phyloP scores from a whole-genome alignment of 352 stramenopile genomes.

The Thalassiosira livingstoniorum region DNA sequence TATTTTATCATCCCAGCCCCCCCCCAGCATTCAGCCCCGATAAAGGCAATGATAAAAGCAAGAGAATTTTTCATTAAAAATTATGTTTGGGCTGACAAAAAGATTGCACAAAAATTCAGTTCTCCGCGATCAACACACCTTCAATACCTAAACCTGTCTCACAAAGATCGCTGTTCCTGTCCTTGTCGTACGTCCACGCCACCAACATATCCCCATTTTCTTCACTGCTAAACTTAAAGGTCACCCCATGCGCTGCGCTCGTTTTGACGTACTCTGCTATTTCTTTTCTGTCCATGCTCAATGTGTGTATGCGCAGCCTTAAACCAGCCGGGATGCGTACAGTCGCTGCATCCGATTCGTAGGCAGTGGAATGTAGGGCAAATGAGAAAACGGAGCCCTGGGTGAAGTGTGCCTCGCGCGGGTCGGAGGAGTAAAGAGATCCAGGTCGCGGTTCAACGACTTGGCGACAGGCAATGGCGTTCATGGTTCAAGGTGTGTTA shows the following conservation, averaged over 20 bases:
- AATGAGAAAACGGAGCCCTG: conserved; percentile 52
- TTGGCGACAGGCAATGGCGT: conserved; percentile 41
- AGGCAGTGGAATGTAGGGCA: conserved; percentile 46
- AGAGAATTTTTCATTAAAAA: background rate
- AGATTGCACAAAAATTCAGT: background rate
- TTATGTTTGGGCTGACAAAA: background rate
- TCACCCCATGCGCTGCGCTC: conserved; percentile 20
- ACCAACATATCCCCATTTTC: conserved; percentile 59
- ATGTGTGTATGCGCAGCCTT: conserved; percentile 20
- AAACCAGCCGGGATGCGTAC: conserved; percentile 45
- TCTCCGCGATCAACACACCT: conserved; percentile 22
- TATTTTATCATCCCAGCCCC: background rate
- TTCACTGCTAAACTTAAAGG: conserved; percentile 49
- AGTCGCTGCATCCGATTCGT: conserved; percentile 53
- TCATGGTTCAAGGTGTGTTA: no score
- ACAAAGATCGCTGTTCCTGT: conserved; percentile 41
- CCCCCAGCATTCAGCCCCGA: background rate
- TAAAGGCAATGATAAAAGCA: background rate
- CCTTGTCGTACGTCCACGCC: conserved; percentile 54
- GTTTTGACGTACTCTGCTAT: conserved; percentile 37
- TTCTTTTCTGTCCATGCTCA: conserved; percentile 39
- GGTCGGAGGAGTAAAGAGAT: conserved; percentile 30
- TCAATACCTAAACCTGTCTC: conserved; percentile 51
- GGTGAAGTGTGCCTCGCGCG: conserved; percentile 45
- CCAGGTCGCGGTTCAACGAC: conserved; percentile 40